phyloP scores from a whole-genome alignment of 2,329 filamentous ascomycete genomes.

The Trichoderma sp. region DNA sequence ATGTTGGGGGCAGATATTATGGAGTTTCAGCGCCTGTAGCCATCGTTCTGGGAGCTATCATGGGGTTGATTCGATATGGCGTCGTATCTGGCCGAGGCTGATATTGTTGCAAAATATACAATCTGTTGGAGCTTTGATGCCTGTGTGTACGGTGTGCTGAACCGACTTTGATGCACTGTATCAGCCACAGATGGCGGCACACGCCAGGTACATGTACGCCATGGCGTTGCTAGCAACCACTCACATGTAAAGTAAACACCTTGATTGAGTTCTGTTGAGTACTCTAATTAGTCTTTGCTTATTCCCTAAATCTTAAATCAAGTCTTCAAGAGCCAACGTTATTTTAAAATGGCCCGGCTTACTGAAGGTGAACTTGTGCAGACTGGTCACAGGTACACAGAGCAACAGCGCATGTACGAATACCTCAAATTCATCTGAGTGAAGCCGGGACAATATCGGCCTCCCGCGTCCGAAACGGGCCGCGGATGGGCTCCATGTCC shows the following conservation, averaged over 20 bases:
- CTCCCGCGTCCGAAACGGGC: not conserved
- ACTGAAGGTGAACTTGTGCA: too few relatives aligned
- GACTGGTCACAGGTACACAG: not conserved
- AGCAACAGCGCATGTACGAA: not conserved
- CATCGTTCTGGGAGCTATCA: conserved; percentile 34
- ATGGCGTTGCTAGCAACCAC: not conserved
- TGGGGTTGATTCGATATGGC: conserved; percentile 36
- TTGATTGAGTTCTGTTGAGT: not conserved
- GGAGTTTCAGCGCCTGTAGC: conserved; percentile 33
- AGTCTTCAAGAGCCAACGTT: not conserved
- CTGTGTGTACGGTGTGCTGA: not conserved
- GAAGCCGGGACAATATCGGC: not conserved
- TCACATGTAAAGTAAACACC: not conserved
- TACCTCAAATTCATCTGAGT: not conserved
- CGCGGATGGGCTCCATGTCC: conserved; percentile 1
- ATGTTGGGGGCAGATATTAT: conserved; percentile 36
- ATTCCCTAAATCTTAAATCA: not conserved
- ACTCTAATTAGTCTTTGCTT: not conserved
- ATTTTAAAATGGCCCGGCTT: not conserved
- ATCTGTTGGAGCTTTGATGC: not conserved
- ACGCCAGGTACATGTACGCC: not conserved
- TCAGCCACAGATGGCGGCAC: not conserved
- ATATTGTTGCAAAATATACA: not conserved
- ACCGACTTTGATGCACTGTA: not conserved
- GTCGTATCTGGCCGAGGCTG: conserved; percentile 22